Conservation (phyloP, 208 protist genomes). For the Trypanosoma cruzi region DNA sequence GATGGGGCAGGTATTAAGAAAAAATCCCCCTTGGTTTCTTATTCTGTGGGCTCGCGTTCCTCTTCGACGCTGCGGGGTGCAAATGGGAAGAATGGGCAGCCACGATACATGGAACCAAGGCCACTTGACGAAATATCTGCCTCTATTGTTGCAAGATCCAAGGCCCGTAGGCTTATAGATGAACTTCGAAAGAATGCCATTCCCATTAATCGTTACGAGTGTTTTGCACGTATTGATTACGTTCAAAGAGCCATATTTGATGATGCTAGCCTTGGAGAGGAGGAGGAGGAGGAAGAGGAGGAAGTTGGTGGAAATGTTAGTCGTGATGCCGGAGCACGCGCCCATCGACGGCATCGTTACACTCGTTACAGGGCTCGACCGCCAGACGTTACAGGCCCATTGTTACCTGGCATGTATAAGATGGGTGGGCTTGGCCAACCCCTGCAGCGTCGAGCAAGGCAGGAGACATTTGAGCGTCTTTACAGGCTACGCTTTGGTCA, state of each 20-base stretch:
- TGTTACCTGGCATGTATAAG: slow-evolving; percentile 29
- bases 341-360: neutral
- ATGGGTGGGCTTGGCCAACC: slow-evolving; percentile 16
- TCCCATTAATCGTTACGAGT: slow-evolving; percentile 75
- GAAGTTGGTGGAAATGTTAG: neutral
- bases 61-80: neutral
- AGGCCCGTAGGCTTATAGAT: slow-evolving; percentile 69
- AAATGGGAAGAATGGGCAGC: neutral
- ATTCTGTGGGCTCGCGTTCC: neutral
- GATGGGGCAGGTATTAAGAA: neutral
- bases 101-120: slow-evolving; percentile 39
- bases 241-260: slow-evolving; percentile 17
- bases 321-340: neutral
- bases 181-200: slow-evolving; percentile 59
- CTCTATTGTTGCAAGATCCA: slow-evolving; percentile 68
- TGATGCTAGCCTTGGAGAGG: slow-evolving; percentile 15
- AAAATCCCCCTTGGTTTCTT: neutral
- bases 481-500: slow-evolving; percentile 12
- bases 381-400: slow-evolving; percentile 7
- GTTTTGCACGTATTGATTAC: slow-evolving; percentile 29
- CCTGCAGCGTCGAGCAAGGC: neutral
- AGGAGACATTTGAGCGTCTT: slow-evolving; percentile 29
- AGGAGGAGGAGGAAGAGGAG: slow-evolving; percentile 10
- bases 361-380: slow-evolving; percentile 2
- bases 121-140: slow-evolving; percentile 66